These are phyloP conservation scores for Chlamydomonas sp. DNA, from an alignment of 139 green algal genomes.

Conservation along the genomic window DNA sequence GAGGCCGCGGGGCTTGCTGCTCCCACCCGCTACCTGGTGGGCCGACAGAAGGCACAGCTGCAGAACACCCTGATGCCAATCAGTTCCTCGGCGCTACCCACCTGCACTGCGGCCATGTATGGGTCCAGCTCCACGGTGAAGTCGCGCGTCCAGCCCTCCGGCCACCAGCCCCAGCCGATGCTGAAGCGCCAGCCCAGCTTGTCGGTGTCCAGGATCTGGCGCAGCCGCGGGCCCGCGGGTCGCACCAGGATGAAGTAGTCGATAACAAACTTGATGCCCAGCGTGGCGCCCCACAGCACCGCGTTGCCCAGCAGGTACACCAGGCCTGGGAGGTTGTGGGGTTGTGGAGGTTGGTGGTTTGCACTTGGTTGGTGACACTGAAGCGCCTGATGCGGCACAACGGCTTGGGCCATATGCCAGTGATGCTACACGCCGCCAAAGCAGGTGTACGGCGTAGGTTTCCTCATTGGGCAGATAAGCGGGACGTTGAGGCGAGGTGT, in stretches of 20 bases:
- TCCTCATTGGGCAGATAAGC: too few species aligned
- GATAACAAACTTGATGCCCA: slow-evolving; percentile 70
- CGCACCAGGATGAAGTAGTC: slow-evolving; percentile 62
- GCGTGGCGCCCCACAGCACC: slow-evolving; percentile 65
- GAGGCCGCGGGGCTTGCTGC: too few species aligned
- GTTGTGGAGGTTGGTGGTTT: too few species aligned
- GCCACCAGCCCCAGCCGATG: slow-evolving; percentile 9
- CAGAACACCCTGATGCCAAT: too few species aligned
- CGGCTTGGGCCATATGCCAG: too few species aligned
- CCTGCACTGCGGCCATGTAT: not conserved
- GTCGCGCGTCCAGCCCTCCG: not conserved
- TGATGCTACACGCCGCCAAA: too few species aligned
- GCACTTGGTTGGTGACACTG: too few species aligned
- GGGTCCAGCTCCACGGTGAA: slow-evolving; percentile 12
- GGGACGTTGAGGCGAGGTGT: not conserved
- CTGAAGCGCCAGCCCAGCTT: slow-evolving; percentile 7
- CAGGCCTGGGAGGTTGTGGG: not conserved
- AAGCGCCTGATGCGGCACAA: too few species aligned
- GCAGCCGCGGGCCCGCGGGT: not conserved
- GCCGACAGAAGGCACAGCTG: too few species aligned
- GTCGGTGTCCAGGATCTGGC: not conserved
- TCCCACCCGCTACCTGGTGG: too few species aligned
- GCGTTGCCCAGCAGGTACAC: slow-evolving; percentile 49
- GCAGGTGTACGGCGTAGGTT: too few species aligned
- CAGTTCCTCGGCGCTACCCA: not conserved